A percentile compares a stretch with the other conserved stretches of the same genome.
Conservation (phyloP, 345 rosid species). For the Arabidopsis thaliana region TAIR10.1 NC_003075.7:17077501-17078000, state of each 20-base stretch:
- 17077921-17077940: conserved; percentile 26
- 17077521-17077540: not conserved
- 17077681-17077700: not conserved
- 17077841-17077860: conserved; percentile 3
- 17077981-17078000: not conserved
- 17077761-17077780: conserved; percentile 40
- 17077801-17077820: not conserved
- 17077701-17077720: conserved; percentile 10
- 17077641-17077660: conserved; percentile 12
- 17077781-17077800: conserved; percentile 25
- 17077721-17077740: not conserved
- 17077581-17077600: conserved; percentile 80
- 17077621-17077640: conserved; percentile 67
- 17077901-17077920: conserved; percentile 27
- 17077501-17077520: not conserved
- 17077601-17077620: conserved; percentile 93
- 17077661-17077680: conserved; percentile 33
- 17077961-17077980: conserved; percentile 21
- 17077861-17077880: conserved; percentile 26
- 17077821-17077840: not conserved
- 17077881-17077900: conserved; percentile 20
- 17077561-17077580: conserved; percentile 65
- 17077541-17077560: conserved; percentile 4
- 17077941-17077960: conserved; percentile 26
- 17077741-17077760: conserved; percentile 21